Evolutionary conservation across 2,329 filamentous ascomycete species (phyloP).

Genomic region (Epicoccum sorghinum): DNA sequence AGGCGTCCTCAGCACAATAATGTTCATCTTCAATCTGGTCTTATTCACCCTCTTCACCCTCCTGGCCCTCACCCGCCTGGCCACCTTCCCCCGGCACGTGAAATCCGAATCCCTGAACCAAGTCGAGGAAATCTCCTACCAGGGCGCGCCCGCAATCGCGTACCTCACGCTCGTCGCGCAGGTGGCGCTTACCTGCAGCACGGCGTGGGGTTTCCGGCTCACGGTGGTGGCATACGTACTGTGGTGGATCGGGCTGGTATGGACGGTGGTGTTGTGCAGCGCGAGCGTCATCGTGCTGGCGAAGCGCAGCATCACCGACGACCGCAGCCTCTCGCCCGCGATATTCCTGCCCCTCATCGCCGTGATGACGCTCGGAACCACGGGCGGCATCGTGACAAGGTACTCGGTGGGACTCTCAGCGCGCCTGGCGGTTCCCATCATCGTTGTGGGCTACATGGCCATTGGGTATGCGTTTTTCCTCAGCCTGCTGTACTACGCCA

Average conservation of each 20-base stretch:
- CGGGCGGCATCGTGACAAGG: conserved; percentile 20
- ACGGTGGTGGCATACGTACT: conserved; percentile 56
- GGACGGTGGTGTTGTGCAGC: conserved; percentile 24
- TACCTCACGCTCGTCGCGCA: conserved; percentile 71
- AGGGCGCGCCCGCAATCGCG: conserved; percentile 64
- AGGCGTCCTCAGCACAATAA: conserved; percentile 20
- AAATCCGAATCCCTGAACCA: conserved; percentile 56
- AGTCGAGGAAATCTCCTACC: conserved; percentile 70
- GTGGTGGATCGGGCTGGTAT: conserved; percentile 31
- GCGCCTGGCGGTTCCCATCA: conserved; percentile 22
- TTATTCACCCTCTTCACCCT: conserved; percentile 20
- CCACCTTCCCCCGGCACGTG: conserved; percentile 14
- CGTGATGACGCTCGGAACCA: conserved; percentile 25
- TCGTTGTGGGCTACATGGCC: conserved; percentile 24
- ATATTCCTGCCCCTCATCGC: conserved; percentile 25
- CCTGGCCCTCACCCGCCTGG: conserved; percentile 15
- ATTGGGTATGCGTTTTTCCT: conserved; percentile 27
- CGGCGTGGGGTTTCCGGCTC: conserved; percentile 66
- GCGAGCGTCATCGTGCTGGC: conserved; percentile 20
- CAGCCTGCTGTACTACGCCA: conserved; percentile 22
- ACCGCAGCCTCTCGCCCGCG: conserved; percentile 17
- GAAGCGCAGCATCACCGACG: conserved; percentile 16
- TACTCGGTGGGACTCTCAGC: conserved; percentile 20
- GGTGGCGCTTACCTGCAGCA: conserved; percentile 64
- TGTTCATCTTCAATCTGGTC: conserved; percentile 25